Base-by-base conservation (phyloP, 441 rosid species). In the Eruca vesicaria region DNA sequence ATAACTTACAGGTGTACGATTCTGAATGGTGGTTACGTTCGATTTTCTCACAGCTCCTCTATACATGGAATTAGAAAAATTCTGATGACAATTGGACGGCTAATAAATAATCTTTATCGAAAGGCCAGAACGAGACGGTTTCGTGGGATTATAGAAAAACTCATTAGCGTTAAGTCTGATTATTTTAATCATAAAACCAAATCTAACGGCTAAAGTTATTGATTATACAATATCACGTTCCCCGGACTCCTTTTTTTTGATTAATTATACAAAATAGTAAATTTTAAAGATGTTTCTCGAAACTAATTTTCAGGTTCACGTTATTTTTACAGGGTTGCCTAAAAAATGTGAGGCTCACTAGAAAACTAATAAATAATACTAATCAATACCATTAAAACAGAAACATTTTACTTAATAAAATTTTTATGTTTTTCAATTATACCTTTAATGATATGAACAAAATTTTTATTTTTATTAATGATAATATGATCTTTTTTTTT, bases 111-210 rank as follows among this genome's bases (percentile, higher is more conserved):
- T 48, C 4, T 48, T 64, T 23, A 33, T 71, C 12, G 56, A 71
- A 56, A 12, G 66, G 65, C 65, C 73, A 38, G 67, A 72, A 61
- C 28, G 18, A 67, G 78, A 72, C 19, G 77, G 33, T 72, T 72
- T 67, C 73, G 73, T 78, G 77, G 73, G 64, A 65, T 66, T 50
- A 59, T 60, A 71, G 59, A 72, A 71, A 8, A 33, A 15, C 10
- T 2, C 20, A 48, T 35, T 65, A 52, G 33, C 18, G 10, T 43
- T 15, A 52, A 26, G 48, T 36, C 45, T 16, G 55, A 15, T 48
- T 48, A 7, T 16, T 48, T 48, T 48, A 43, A 43, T 48, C 16
- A 48, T 16, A 48, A n/a, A 53, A 11, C 57, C 65, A 72, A 60
- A 63, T 78, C 71, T 73, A 73, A 78, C 71, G 74, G 74, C 74